phyloP scores from a whole-genome alignment of 495 filamentous ascomycete species.

The Lasiosphaeria hispida region DNA sequence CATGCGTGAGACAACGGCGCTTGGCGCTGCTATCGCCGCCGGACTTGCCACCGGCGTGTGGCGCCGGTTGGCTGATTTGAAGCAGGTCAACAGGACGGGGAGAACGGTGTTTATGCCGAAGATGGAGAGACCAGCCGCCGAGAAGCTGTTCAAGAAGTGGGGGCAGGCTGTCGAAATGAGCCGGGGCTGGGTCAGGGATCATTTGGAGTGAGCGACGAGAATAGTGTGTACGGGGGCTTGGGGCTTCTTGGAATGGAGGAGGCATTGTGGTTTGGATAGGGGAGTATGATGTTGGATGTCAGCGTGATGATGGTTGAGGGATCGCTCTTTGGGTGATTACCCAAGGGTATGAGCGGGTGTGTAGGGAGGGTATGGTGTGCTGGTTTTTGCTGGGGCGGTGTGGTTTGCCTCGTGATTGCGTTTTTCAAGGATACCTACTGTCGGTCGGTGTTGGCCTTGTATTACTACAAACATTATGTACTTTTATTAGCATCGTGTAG shows the following conservation, averaged over 20 bases:
- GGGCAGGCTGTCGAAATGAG: conserved; percentile 87
- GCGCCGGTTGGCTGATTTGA: conserved; percentile 75
- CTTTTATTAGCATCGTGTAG: too few relatives aligned
- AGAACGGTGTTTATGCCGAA: conserved; percentile 71
- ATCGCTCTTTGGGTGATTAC: too few relatives aligned
- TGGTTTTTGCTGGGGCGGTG: too few relatives aligned
- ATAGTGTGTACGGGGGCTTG: background rate
- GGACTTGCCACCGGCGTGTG: conserved; percentile 84
- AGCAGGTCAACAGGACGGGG: conserved; percentile 71
- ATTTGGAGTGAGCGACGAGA: conserved; percentile 3
- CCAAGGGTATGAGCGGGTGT: too few relatives aligned
- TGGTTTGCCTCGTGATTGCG: too few relatives aligned
- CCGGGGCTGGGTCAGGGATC: conserved; percentile 66
- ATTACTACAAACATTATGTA: too few relatives aligned
- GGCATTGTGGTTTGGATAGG: too few relatives aligned
- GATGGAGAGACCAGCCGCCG: conserved; percentile 58
- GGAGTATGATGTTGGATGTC: too few relatives aligned
- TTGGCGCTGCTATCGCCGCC: conserved; percentile 92
- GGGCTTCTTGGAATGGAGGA: background rate
- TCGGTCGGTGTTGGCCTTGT: too few relatives aligned
- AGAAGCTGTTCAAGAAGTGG: conserved; percentile 76
- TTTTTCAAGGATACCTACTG: too few relatives aligned
- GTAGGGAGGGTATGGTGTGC: too few relatives aligned
- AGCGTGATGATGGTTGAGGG: too few relatives aligned
- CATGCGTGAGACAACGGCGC: conserved; percentile 92